Conservation (phyloP, 2,329 filamentous ascomycete genomes). For the Phialocephala subalpina region DNA sequence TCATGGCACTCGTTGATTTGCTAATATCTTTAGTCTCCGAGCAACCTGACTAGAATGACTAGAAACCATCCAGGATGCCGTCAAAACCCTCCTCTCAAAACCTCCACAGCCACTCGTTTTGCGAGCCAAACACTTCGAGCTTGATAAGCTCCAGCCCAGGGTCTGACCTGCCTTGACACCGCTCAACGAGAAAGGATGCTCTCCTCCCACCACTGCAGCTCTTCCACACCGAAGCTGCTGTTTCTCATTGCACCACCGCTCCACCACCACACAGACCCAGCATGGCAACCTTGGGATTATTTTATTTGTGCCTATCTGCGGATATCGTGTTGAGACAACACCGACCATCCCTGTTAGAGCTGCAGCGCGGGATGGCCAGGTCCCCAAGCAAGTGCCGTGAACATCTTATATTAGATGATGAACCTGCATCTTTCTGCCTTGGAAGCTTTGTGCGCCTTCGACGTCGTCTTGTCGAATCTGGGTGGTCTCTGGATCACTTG, state of each 20-base stretch:
- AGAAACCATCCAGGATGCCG: not conserved
- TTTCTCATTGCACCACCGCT: conserved; percentile 21
- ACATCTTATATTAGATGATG: conserved; percentile 36
- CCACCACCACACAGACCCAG: conserved; percentile 29
- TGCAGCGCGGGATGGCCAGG: conserved; percentile 35
- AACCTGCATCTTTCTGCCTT: conserved; percentile 32
- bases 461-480: conserved; percentile 30
- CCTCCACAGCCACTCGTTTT: conserved; percentile 10
- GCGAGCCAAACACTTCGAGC: conserved; percentile 15
- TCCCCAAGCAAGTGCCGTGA: conserved; percentile 27
- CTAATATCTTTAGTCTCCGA: conserved; percentile 12
- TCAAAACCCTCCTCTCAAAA: not conserved
- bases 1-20: conserved; percentile 12
- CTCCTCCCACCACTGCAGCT: conserved; percentile 17
- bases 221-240: conserved; percentile 17
- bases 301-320: conserved; percentile 29
- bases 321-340: conserved; percentile 25
- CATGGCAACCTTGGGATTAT: conserved; percentile 27
- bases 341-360: conserved; percentile 19
- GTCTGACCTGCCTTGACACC: conserved; percentile 16
- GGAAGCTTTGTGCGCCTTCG: conserved; percentile 31
- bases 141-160: conserved; percentile 3
- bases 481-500: conserved; percentile 38
- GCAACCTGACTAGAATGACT: not conserved
- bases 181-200: conserved; percentile 15